phyloP scores from a whole-genome alignment of 306 rosid species.

The Trifolium dubium region DNA sequence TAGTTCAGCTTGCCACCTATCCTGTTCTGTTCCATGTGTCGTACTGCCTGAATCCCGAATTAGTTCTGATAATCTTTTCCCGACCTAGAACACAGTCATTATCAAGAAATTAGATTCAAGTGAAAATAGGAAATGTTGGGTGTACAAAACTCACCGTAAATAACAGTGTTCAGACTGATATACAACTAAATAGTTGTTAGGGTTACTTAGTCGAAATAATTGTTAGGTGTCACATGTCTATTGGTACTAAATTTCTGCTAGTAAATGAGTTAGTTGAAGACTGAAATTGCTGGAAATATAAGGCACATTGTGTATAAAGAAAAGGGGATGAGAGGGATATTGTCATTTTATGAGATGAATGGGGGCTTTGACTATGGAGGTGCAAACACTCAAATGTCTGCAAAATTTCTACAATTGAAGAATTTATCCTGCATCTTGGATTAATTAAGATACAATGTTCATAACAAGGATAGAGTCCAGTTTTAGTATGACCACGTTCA shows the following conservation, averaged over 20 bases:
- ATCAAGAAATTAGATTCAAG: slow-evolving; percentile 18
- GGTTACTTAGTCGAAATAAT: not conserved
- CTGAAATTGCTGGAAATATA: not conserved
- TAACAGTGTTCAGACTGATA: not conserved
- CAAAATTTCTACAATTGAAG: not conserved
- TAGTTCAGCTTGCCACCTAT: slow-evolving; percentile 98
- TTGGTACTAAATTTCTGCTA: slow-evolving; percentile 4
- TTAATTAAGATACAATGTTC: slow-evolving; percentile 8
- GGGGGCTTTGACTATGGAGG: not conserved
- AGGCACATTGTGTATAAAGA: not conserved
- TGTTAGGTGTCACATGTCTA: not conserved
- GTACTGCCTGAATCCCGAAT: slow-evolving; percentile 94
- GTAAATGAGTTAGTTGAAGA: not conserved
- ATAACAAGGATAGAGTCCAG: not conserved
- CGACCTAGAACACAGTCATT: slow-evolving; percentile 66
- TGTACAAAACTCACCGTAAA: not conserved
- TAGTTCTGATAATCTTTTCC: slow-evolving; percentile 90
- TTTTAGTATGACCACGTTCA: not conserved
- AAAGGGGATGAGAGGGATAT: not conserved
- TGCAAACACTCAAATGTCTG: not conserved
- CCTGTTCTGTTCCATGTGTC: slow-evolving; percentile 81
- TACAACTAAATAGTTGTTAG: slow-evolving; percentile 1
- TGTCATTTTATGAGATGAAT: not conserved
- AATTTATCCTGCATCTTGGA: slow-evolving; percentile 4
- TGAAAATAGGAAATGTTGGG: not conserved